Evolutionary conservation across 331 rosid genomes (phyloP), one percentile per base, ranked within the genome.

Genomic region (Ulmus americana): DNA sequence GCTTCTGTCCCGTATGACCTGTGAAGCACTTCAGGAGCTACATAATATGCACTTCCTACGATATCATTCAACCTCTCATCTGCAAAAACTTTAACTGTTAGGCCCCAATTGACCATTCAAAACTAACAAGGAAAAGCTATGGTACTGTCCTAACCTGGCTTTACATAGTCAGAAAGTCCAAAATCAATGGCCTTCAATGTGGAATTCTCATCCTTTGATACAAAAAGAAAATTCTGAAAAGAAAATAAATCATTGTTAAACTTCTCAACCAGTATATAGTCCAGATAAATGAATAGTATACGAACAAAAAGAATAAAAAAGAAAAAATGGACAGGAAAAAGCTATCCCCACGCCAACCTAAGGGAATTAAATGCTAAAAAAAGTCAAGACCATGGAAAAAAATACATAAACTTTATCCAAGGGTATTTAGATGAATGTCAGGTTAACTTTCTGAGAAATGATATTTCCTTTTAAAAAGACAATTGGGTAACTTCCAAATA

Each of bases 21-120:
- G 69, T 90, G 97, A 68, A 91, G 70, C 74, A 91, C 97, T 82
- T 91, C 97, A 13, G 97, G 97, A 70, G 97, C 97, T 7, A 91
- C 97, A 68, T 90, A 90, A 74, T 90, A 87, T 60, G 97, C 95
- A 70, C 97, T 90, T 70, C 96, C 97, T 14, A 91, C 97, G 68
- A 91, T 91, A 71, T 91, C 97, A 60, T 91, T 90, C 85, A 90
- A 67, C 61, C 97, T 83, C 76, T 88, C 97, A 70, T 90, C 97
- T 90, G 90, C 74, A 66, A 66, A 74, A 55, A 18, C 42, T 59
- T 0, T 50, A 43, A 76, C 13, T 16, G 46, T 81, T 49, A 72
- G 77, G 53, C 70, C 35, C 49, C 53, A 16, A 48, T 42, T 45
- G 61, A 40, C 3, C 13, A 22, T 64, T 13, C 59, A 45, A 8